phyloP scores from a whole-genome alignment of 345 rosid genomes.

The Rhizophora apiculata region DNA sequence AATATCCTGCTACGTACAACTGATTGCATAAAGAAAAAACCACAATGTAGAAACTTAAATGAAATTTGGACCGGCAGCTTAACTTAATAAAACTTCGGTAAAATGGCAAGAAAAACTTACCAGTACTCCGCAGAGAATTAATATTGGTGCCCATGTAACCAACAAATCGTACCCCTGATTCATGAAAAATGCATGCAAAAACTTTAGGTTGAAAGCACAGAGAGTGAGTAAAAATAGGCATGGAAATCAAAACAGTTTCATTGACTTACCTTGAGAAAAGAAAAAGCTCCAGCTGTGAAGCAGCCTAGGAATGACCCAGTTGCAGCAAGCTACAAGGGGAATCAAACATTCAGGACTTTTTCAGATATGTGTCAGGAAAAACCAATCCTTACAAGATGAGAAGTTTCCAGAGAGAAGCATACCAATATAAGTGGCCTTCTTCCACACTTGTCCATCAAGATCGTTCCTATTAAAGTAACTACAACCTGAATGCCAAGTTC shows the following conservation, averaged over 20 bases:
- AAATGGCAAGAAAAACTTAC: slow-evolving; percentile 23
- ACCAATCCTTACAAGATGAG: no score
- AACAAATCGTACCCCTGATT: slow-evolving; percentile 53
- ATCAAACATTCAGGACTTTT: not conserved
- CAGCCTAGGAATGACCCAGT: slow-evolving; percentile 73
- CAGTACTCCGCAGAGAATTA: slow-evolving; percentile 82
- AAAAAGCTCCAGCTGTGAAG: slow-evolving; percentile 60
- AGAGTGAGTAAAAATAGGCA: not conserved
- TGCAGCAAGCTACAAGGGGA: slow-evolving; percentile 54
- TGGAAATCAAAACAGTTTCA: not conserved
- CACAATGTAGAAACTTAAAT: no score
- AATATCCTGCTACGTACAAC: slow-evolving; percentile 63
- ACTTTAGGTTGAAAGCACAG: slow-evolving; percentile 7
- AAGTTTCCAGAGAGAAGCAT: slow-evolving; percentile 1
- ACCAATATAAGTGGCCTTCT: slow-evolving; percentile 94
- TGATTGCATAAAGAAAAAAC: slow-evolving; percentile 16
- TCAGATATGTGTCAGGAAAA: no score
- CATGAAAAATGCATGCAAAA: slow-evolving; percentile 4
- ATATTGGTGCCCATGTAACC: slow-evolving; percentile 54
- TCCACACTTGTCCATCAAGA: slow-evolving; percentile 73
- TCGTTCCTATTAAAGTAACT: slow-evolving; percentile 67
- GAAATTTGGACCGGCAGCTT: no score
- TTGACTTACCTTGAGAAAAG: slow-evolving; percentile 57
- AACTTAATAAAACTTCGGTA: no score
- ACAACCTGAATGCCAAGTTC: slow-evolving; percentile 49